Evolutionary conservation across 2,329 filamentous ascomycete species (phyloP).

Genomic region (Boeremia exigua): DNA sequence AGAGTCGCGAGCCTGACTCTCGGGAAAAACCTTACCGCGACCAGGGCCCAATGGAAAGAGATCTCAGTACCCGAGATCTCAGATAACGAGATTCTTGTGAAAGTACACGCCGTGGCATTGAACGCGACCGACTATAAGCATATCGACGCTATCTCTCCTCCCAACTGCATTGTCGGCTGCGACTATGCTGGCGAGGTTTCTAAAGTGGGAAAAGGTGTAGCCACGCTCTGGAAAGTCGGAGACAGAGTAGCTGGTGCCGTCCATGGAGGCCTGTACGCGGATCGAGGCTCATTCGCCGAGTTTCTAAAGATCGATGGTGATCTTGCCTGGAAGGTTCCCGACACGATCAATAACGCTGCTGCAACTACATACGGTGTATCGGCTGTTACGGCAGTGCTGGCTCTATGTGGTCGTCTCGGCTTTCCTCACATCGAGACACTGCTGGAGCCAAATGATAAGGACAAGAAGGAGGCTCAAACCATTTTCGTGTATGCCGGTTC

Average conservation of each 20-base stretch:
- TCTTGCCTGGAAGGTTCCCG: background rate
- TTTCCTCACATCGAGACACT: background rate
- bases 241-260: background rate
- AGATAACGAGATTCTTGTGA: background rate
- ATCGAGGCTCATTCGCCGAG: slow-evolving; percentile 1
- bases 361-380: background rate
- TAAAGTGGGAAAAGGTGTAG: background rate
- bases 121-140: slow-evolving; percentile 1
- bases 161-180: background rate
- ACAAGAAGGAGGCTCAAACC: background rate
- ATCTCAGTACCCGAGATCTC: background rate
- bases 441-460: background rate
- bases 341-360: background rate
- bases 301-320: background rate
- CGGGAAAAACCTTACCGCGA: background rate
- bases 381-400: background rate
- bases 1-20: background rate
- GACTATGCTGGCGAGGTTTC: background rate
- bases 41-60: background rate
- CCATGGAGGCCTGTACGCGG: background rate
- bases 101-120: background rate
- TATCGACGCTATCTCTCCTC: background rate
- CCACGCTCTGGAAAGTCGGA: background rate
- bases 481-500: slow-evolving; percentile 16
- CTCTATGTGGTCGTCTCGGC: background rate